These are phyloP conservation scores for Aegilops speltoides DNA, from an alignment of 176 grass and related monocot species.

Conservation along the genomic window DNA sequence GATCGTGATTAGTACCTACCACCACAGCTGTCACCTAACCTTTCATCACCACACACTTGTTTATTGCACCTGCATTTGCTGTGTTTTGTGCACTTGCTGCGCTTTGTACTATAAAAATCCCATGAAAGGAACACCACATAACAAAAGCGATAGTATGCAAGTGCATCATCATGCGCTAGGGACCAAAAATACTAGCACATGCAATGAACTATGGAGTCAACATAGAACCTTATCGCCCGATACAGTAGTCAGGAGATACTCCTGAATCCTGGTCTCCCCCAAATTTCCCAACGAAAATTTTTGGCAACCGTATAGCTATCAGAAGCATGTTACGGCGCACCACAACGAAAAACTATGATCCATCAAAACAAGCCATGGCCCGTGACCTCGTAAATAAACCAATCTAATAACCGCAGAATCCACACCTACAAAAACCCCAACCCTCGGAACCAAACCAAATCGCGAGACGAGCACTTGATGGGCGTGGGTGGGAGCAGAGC, in stretches of 20 bases:
- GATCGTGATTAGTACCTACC: constrained; percentile 37
- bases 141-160: constrained; percentile 30
- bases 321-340: not conserved
- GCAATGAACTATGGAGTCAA: not conserved
- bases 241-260: not conserved
- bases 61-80: constrained; percentile 44
- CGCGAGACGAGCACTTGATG: not conserved
- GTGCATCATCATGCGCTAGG: constrained; percentile 5
- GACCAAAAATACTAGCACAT: constrained; percentile 4
- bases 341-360: not conserved
- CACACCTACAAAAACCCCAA: constrained; percentile 12
- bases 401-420: not conserved
- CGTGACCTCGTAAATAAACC: not conserved
- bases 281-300: not conserved
- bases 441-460: not conserved
- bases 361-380: not conserved
- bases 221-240: not conserved
- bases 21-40: constrained; percentile 40
- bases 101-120: constrained; percentile 3
- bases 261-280: not conserved
- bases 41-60: not conserved
- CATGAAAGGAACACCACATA: constrained; percentile 24
- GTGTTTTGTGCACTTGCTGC: constrained; percentile 22
- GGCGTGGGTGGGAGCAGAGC: not conserved
- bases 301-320: not conserved